Conservation (phyloP, 305 asterid genomes). For the Fraxinus paxiana region DNA sequence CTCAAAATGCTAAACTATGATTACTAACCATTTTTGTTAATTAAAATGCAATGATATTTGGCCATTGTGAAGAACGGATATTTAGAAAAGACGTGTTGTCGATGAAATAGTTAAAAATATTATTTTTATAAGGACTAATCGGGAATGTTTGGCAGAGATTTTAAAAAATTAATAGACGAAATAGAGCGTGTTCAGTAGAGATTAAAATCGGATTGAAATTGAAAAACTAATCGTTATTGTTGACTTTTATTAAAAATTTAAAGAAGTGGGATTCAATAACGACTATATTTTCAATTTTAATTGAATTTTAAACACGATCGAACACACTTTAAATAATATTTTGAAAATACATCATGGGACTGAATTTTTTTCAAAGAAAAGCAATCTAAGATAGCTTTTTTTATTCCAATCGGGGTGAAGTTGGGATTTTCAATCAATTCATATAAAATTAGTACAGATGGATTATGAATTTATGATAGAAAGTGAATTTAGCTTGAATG, state of each 20-base stretch:
- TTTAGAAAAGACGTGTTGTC: neutral
- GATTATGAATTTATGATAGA: neutral
- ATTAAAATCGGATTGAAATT: no score
- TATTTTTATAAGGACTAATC: neutral
- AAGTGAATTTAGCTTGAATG: slow-evolving; percentile 2
- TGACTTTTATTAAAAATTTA: no score
- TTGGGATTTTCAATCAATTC: neutral
- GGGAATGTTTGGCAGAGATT: neutral
- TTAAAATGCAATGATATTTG: neutral
- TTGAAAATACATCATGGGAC: no score
- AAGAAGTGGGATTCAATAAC: no score
- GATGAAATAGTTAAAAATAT: neutral
- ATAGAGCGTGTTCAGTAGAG: no score
- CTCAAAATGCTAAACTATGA: neutral
- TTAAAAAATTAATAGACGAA: no score
- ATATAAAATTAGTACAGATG: neutral
- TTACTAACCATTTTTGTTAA: neutral
- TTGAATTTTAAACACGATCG: no score
- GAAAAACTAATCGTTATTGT: no score
- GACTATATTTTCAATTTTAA: no score
- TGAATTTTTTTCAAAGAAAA: no score
- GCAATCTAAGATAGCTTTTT: no score
- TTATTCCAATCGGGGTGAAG: neutral
- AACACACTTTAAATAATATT: neutral
- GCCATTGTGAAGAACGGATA: neutral